Conservation (phyloP, 805 yeast genomes). For the Lipomyces sp. region DNA sequence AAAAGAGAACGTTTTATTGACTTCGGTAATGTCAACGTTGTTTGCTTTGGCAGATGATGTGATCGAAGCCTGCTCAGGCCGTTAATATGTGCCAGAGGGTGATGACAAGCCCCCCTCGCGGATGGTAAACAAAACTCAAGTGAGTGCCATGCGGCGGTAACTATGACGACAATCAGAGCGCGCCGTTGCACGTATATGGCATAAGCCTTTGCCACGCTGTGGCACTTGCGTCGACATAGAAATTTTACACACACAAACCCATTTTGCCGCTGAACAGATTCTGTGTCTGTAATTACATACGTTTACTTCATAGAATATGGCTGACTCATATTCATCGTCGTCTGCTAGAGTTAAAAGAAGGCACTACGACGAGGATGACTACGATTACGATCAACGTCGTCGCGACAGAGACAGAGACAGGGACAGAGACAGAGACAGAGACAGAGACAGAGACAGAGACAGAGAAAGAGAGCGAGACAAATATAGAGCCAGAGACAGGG, state of each 20-base stretch:
- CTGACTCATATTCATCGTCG: conserved; percentile 6
- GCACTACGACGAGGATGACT: conserved; percentile 12
- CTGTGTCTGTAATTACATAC: not conserved
- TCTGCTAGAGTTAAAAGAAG: conserved; percentile 13
- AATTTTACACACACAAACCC: not conserved
- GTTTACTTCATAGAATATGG: not conserved
- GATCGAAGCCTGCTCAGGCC: not conserved
- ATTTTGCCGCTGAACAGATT: not conserved
- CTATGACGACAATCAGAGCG: not conserved
- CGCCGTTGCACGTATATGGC: not conserved
- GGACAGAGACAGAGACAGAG: conserved; percentile 31
- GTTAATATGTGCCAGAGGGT: not conserved
- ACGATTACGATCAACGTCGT: conserved; percentile 10
- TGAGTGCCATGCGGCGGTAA: not conserved
- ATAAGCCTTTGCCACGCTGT: not conserved
- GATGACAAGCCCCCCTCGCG: not conserved
- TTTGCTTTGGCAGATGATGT: not conserved
- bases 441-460: conserved; percentile 29
- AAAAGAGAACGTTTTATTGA: not conserved
- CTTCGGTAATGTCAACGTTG: not conserved
- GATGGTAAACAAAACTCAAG: not conserved
- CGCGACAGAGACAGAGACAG: conserved; percentile 23
- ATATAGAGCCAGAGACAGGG: conserved; percentile 9
- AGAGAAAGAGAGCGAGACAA: conserved; percentile 20
- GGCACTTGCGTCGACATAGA: not conserved